Percentiles rank a stretch among this genome's conserved stretches.
phyloP scores from a whole-genome alignment of 1,284 basidiomycete species.

The Cryptococcus sp. region DNA sequence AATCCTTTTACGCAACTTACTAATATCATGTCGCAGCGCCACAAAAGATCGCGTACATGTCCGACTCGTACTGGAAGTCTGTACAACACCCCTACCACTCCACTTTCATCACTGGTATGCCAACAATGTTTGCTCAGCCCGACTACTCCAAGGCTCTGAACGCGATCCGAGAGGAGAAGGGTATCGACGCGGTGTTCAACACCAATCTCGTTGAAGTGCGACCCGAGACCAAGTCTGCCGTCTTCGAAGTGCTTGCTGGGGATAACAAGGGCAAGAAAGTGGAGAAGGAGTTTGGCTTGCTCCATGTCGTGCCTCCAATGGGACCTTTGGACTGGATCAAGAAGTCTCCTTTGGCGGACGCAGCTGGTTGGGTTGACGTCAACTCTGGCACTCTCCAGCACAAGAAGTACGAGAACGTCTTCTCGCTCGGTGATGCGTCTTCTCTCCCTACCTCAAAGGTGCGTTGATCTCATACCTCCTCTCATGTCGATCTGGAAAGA shows the following conservation, averaged over 20 bases:
- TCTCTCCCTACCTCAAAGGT: constrained; percentile 86
- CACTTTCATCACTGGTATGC: constrained; percentile 88
- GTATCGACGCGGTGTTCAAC: constrained; percentile 75
- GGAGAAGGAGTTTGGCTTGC: constrained; percentile 73
- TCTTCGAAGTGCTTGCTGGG: constrained; percentile 74
- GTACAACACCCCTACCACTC: constrained; percentile 60
- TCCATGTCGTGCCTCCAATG: constrained; percentile 92
- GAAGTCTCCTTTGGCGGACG: constrained; percentile 72
- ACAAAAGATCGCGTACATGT: constrained; percentile 95
- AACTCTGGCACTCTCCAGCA: constrained; percentile 78
- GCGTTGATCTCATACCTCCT: constrained; percentile 7
- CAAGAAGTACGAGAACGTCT: constrained; percentile 78
- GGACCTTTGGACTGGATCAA: constrained; percentile 83
- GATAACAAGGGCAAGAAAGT: constrained; percentile 58
- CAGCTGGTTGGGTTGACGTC: constrained; percentile 84
- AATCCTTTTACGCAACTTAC: neutral
- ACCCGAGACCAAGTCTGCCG: constrained; percentile 68
- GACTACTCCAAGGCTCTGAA: constrained; percentile 90
- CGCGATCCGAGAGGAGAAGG: constrained; percentile 72
- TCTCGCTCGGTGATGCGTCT: constrained; percentile 86
- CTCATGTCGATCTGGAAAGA: neutral
- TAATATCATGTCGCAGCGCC: constrained; percentile 60
- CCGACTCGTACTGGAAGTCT: constrained; percentile 57
- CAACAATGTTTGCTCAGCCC: constrained; percentile 80
- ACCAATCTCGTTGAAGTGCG: constrained; percentile 82